Evolutionary conservation across 371 early-diverging fungal genomes (phyloP), one percentile per base, ranked within the genome.

Genomic region (Nosema muscidifuracis): DNA sequence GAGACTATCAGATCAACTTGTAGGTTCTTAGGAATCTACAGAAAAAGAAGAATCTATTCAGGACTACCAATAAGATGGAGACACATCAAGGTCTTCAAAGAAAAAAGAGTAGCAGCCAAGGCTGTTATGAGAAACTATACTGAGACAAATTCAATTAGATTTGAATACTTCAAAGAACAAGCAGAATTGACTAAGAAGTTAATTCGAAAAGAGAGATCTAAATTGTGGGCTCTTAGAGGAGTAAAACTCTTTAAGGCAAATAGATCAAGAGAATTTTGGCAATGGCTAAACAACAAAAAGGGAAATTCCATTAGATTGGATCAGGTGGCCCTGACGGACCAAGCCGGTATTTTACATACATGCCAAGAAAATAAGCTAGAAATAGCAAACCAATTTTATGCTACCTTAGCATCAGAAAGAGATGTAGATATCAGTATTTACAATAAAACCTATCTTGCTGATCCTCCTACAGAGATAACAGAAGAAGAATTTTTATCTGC

Each of bases 201-300:
- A 20, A 47, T 47, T 47, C 47, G 47, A 4, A 47, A 47, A 47
- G 47, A 47, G 4, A 47, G 47, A 47, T 47, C n/a, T 4, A 47
- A 47, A 47, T n/a, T 47, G 4, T 47, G 6, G 47, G 47, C 47
- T 47, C n/a, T 47, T 4, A 47, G 47, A 47, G 47, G n/a, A 6
- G 3, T 47, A 6, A 47, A 47, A 20, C 47, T 47, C 47, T 47
- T 47, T 47, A 47, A 47, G 20, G n/a, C 10, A 10, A 47, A 47
- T 47, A 12, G 47, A 47, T 47, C 47, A 47, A 47, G 47, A 47
- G 47, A 47, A n/a, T 47, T 47, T n/a, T 47, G 47, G n/a, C 47
- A 47, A 47, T 47, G 47, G 47, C 47, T 47, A n/a, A 47, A 47
- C 4, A 47, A 47, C n/a, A 38, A 13, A 7, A 47, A n/a, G n/a